These are phyloP conservation scores for Sodiomyces alkalinus DNA, from an alignment of 2,329 filamentous ascomycete genomes.

Conservation along the genomic window DNA sequence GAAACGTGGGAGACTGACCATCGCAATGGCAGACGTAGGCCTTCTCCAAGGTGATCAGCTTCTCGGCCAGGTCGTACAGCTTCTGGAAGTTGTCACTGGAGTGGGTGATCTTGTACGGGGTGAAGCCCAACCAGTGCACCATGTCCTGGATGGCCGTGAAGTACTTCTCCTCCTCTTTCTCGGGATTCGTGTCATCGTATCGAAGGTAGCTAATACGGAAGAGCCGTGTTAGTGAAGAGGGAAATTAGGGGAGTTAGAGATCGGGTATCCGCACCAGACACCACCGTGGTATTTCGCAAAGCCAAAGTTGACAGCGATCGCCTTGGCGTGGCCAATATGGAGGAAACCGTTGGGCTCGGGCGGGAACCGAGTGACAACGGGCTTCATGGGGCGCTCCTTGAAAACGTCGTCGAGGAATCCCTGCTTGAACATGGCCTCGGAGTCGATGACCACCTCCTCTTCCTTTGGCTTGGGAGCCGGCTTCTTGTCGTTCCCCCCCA, in stretches of 20 bases:
- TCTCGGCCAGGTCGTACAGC: constrained; percentile 78
- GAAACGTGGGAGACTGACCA: constrained; percentile 27
- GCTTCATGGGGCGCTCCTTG: constrained; percentile 46
- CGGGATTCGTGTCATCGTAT: constrained; percentile 92
- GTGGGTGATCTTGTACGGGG: constrained; percentile 53
- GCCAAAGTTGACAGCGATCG: constrained; percentile 91
- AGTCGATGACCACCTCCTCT: constrained; percentile 30
- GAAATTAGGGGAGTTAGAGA: neutral
- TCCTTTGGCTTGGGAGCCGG: constrained; percentile 19
- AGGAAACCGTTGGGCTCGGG: constrained; percentile 88
- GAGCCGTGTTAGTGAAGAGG: neutral
- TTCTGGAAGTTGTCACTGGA: constrained; percentile 82
- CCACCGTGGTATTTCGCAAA: constrained; percentile 79
- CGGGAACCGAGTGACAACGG: constrained; percentile 59
- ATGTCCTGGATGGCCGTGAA: constrained; percentile 83
- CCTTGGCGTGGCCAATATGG: constrained; percentile 89
- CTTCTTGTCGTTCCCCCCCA: constrained; percentile 12
- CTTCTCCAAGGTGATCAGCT: constrained; percentile 56
- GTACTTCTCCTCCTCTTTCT: constrained; percentile 80
- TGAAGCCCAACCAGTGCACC: constrained; percentile 60
- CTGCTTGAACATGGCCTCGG: constrained; percentile 62
- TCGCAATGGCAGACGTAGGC: constrained; percentile 83
- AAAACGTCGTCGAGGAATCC: constrained; percentile 63
- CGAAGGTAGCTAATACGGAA: constrained; percentile 45
- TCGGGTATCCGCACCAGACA: constrained; percentile 1